Base-by-base conservation (phyloP, 306 rosid species). In the Hippophae gyantsensis region DNA sequence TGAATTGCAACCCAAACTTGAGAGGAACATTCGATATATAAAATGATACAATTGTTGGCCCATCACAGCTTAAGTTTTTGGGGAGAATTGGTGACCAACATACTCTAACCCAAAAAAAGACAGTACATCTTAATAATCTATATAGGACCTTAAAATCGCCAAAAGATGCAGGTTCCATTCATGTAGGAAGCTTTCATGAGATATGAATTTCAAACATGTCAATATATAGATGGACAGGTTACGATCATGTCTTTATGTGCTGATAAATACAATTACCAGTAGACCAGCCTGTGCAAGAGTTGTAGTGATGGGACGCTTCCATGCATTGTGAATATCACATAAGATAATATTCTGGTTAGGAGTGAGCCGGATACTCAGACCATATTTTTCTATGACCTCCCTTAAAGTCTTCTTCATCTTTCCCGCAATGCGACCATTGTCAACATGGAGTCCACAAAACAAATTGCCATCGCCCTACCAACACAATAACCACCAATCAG, bases 271-370 rank as follows among this genome's bases (percentile, higher is more conserved):
- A 68, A 43, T 82, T 78, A 92, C 99, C 99, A 92, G 86, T 53
- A 92, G 73, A 77, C 99, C 99, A 56, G 90, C 92, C 68, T 92
- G 95, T 27, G 97, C 95, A 68, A 92, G 99, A 58, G 53, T 61
- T 8, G 93, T 84, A 46, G 97, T 78, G 69, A 92, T 86, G 58
- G 99, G 94, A 3, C 95, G 96, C 73, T 88, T 92, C 99, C 97
- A 92, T 47, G 85, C 51, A 72, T 62, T 73, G 23, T 85, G 94
- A 61, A 92, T 81, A 71, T 92, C 95, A 67, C 90, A 78, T 85
- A 92, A 76, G 71, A 92, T 81, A 60, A 92, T 76, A 72, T 88
- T 92, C 72, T 92, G 99, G 64, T 92, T 88, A 51, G 97, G 99
- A 67, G 99, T 92, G 58, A 92, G 79, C 63, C 97, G 78, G 61